Percentiles rank a stretch among this genome's conserved stretches.
These are phyloP conservation scores for Ophiostoma novo-ulmi DNA, from an alignment of 2,329 filamentous ascomycete species.

Conservation along the genomic window DNA sequence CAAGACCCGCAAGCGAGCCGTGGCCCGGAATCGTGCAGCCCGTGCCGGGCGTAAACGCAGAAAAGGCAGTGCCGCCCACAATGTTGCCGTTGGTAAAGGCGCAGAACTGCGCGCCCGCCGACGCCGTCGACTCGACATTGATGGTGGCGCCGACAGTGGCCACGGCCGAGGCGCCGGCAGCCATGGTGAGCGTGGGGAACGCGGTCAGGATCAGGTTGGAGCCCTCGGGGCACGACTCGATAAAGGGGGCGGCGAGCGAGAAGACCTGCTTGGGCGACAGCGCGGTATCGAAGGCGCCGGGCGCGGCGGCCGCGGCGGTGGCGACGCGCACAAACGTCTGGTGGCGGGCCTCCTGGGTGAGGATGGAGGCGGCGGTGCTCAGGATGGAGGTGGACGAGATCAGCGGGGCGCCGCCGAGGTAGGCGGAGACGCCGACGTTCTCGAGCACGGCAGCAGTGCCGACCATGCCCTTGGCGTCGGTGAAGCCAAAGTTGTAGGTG, in stretches of 20 bases:
- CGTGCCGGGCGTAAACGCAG: constrained; percentile 47
- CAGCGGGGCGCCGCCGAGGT: constrained; percentile 65
- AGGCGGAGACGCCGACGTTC: constrained; percentile 68
- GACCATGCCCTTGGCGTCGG: constrained; percentile 61
- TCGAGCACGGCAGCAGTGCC: constrained; percentile 65
- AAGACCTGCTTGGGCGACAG: constrained; percentile 65
- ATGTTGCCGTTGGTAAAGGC: constrained; percentile 60
- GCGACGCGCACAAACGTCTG: constrained; percentile 65
- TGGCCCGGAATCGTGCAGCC: constrained; percentile 57
- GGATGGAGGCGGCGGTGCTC: constrained; percentile 62
- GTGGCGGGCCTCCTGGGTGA: constrained; percentile 68
- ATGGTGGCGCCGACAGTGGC: constrained; percentile 42
- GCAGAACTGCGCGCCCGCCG: constrained; percentile 53
- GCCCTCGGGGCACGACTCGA: constrained; percentile 61
- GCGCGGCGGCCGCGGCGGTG: constrained; percentile 53
- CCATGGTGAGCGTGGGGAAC: constrained; percentile 56
- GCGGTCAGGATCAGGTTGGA: constrained; percentile 59
- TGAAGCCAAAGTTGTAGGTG: constrained; percentile 67
- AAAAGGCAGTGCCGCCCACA: constrained; percentile 57
- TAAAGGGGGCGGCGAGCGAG: constrained; percentile 68
- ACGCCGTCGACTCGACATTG: constrained; percentile 47
- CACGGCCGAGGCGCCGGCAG: constrained; percentile 39
- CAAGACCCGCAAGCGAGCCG: constrained; percentile 52
- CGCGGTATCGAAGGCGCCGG: constrained; percentile 65
- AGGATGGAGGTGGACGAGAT: constrained; percentile 57